Evolutionary conservation across 495 filamentous ascomycete species (phyloP), one percentile per base, ranked within the genome.

Genomic region (Bacidia gigantensis): DNA sequence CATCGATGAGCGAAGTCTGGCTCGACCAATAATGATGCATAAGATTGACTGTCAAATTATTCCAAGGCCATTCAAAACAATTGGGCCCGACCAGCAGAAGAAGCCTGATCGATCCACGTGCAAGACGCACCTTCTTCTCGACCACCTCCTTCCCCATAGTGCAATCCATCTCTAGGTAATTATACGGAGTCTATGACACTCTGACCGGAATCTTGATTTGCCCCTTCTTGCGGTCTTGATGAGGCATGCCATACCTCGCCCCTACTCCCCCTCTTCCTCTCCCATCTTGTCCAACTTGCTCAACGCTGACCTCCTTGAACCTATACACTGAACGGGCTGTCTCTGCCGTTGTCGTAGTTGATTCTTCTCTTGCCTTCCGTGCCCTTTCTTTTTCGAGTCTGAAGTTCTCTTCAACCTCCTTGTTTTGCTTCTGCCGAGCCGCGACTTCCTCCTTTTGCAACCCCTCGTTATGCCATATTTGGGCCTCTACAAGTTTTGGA

Each of bases 251-350:
- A 65, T 87, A 87, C 53, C 83, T 70, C 48, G 72, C 75, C 14
- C 84, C 84, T 44, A 78, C 72, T 18, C 71, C 82, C 22, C 58
- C 62, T 35, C 68, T 62, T 11, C 72, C 69, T 57, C 79, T 72
- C 9, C 83, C 83, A 62, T 83, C 72, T 45, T 60, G 57, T 1
- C 83, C 83, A 0, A 72, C 76, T n/a, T 69, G 73, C 63, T 82
- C 70, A 41, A 71, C 69, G 51, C 67, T 79, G 46, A 71, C 70
- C 53, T 90, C 77, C 66, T 79, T 72, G 60, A 98, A 81, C 50
- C 81, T 78, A 71, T 90, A 97, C 64, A 87, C 83, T 69, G 83
- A 93, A 50, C 86, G 75, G 21, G 80, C 75, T 5, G 68, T 73
- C 44, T 75, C 68, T 41, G 73, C 61, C 56, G 72, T 72, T 44